Evolutionary conservation across 2,329 filamentous ascomycete species (phyloP).

Genomic region (Rhinocladiella similis): DNA sequence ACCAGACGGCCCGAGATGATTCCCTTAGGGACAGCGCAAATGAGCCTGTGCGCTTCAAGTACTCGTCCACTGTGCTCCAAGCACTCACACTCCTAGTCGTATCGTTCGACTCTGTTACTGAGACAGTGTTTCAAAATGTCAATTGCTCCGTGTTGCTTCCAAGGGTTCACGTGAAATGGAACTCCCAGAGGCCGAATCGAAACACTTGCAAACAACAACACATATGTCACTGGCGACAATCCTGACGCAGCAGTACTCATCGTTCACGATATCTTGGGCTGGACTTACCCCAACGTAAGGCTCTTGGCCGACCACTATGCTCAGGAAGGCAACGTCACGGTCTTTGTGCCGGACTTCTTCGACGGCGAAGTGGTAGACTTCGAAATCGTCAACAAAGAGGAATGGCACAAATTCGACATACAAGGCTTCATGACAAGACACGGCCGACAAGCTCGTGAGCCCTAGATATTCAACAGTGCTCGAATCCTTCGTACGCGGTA

Average conservation of each 20-base stretch:
- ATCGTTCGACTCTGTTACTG: no score
- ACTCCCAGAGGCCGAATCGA: slow-evolving; percentile 36
- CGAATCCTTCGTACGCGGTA: slow-evolving; percentile 39
- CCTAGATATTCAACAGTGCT: slow-evolving; percentile 43
- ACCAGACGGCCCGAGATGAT: no score
- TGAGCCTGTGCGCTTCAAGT: no score
- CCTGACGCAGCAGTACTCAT: slow-evolving; percentile 45
- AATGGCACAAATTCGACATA: slow-evolving; percentile 38
- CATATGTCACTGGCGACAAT: slow-evolving; percentile 44
- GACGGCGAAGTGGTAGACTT: slow-evolving; percentile 40
- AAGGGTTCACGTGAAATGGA: slow-evolving; percentile 28
- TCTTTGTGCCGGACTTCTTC: slow-evolving; percentile 46
- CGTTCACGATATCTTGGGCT: slow-evolving; percentile 50
- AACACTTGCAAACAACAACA: slow-evolving; percentile 37
- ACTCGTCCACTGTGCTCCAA: no score
- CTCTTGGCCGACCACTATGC: slow-evolving; percentile 51
- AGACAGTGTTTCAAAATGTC: neutral
- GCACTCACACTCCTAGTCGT: no score
- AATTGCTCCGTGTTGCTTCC: slow-evolving; percentile 39
- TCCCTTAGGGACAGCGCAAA: no score
- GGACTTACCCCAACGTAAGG: slow-evolving; percentile 45
- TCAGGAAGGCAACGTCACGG: slow-evolving; percentile 43
- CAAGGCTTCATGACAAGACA: slow-evolving; percentile 40
- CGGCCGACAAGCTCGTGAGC: slow-evolving; percentile 42
- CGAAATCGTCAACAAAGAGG: slow-evolving; percentile 40